Evolutionary conservation across 805 yeast genomes (phyloP).

Genomic region (Lipomyces oligophaga): DNA sequence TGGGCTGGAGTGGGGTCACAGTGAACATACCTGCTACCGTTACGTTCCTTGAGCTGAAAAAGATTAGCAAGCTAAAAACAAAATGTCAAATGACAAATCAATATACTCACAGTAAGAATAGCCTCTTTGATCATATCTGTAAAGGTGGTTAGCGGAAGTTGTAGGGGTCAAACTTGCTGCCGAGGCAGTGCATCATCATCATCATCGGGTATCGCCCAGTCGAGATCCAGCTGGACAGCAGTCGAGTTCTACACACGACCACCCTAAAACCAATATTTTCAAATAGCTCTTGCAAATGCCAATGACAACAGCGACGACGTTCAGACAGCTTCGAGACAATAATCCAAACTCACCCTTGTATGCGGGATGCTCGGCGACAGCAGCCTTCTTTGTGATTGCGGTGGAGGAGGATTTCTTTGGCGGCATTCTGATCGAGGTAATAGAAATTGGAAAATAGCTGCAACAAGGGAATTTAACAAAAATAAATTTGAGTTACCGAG

Average conservation of each 20-base stretch:
- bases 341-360: conserved; percentile 39
- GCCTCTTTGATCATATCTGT: conserved; percentile 66
- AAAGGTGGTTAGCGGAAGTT: neutral
- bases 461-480: too few species aligned
- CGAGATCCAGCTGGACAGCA: too few species aligned
- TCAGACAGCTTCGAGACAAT: neutral
- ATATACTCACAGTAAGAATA: conserved; percentile 36
- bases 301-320: neutral
- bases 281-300: conserved; percentile 26
- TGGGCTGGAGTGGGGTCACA: too few species aligned
- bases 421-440: conserved; percentile 21
- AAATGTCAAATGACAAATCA: neutral
- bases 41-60: conserved; percentile 67
- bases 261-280: neutral
- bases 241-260: too few species aligned
- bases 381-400: conserved; percentile 33
- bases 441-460: neutral
- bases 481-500: too few species aligned
- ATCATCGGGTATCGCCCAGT: too few species aligned
- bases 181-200: too few species aligned
- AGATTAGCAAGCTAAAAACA: neutral
- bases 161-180: too few species aligned
- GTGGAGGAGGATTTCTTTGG: conserved; percentile 29
- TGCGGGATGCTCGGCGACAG: conserved; percentile 35
- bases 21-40: conserved; percentile 44